Evolutionary conservation across 2,329 filamentous ascomycete genomes (phyloP).

Genomic region (Whalleya microplaca): DNA sequence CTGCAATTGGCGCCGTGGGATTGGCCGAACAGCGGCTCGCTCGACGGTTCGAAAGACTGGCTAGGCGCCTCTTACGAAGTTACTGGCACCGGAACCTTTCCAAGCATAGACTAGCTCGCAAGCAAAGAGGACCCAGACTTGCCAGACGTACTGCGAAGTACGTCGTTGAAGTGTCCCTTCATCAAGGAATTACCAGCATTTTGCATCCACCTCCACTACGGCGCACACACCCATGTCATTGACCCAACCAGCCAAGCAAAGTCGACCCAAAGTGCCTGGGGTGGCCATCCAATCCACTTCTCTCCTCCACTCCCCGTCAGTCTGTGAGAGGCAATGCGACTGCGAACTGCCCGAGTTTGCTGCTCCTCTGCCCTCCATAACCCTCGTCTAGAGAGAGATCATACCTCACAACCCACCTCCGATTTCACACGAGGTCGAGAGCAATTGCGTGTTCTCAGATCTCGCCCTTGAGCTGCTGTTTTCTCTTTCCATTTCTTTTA

Average conservation of each 20-base stretch:
- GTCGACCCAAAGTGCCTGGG: constrained; percentile 9
- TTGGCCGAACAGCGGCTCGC: constrained; percentile 17
- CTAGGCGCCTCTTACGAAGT: constrained; percentile 2
- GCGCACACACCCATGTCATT: constrained; percentile 26
- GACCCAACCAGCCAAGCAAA: constrained; percentile 13
- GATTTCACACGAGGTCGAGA: constrained; percentile 19
- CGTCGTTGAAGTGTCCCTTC: constrained; percentile 2
- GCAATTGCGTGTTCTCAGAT: constrained; percentile 10
- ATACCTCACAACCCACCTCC: constrained; percentile 22
- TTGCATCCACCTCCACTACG: constrained; percentile 18
- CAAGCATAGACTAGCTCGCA: constrained; percentile 21
- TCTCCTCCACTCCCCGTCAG: constrained; percentile 12
- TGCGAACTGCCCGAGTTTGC: constrained; percentile 27
- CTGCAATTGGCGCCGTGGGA: constrained; percentile 24
- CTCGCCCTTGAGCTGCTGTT: constrained; percentile 3
- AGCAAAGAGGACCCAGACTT: constrained; percentile 11
- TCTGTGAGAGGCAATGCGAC: constrained; percentile 25
- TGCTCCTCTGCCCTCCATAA: constrained; percentile 11
- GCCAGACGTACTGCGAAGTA: not conserved
- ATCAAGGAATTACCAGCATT: constrained; percentile 28
- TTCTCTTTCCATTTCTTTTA: not conserved
- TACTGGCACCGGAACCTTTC: constrained; percentile 26
- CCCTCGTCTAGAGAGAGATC: constrained; percentile 10
- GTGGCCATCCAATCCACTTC: constrained; percentile 17
- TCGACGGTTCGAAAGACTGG: too few species aligned